These are phyloP conservation scores for Geotrichum aggregatum DNA, from an alignment of 1,139 yeast genomes.

Conservation along the genomic window DNA sequence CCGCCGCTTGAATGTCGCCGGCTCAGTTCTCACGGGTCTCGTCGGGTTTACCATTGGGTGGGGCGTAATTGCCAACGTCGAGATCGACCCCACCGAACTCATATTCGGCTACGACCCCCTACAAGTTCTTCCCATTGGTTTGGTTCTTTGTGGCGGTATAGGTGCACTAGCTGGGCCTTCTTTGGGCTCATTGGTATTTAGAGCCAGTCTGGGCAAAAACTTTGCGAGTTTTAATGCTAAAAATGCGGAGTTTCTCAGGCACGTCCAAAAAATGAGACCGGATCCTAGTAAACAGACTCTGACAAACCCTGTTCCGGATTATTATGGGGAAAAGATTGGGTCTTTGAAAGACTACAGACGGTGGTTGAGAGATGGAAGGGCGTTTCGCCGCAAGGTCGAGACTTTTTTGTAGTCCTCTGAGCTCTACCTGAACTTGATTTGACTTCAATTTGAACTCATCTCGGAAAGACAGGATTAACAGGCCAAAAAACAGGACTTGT, in stretches of 20 bases:
- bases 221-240: slow-evolving; percentile 45
- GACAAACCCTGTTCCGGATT: slow-evolving; percentile 95
- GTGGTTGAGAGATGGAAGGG: slow-evolving; percentile 94
- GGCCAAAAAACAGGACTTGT: no score
- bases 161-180: slow-evolving; percentile 85
- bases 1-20: slow-evolving; percentile 60
- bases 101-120: slow-evolving; percentile 85
- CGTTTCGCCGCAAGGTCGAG: slow-evolving; percentile 78
- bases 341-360: slow-evolving; percentile 82
- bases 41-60: slow-evolving; percentile 69
- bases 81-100: slow-evolving; percentile 76
- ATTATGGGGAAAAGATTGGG: slow-evolving; percentile 92
- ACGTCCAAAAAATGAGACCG: slow-evolving; percentile 72
- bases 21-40: slow-evolving; percentile 66
- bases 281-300: slow-evolving; percentile 92
- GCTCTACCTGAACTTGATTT: no score
- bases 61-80: slow-evolving; percentile 71
- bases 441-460: no score
- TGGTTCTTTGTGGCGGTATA: slow-evolving; percentile 68
- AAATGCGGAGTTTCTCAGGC: slow-evolving; percentile 70
- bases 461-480: no score
- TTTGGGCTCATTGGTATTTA: slow-evolving; percentile 68
- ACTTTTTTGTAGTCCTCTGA: slow-evolving; percentile 74
- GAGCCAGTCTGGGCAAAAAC: slow-evolving; percentile 46
- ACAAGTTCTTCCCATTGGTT: slow-evolving; percentile 51